Evolutionary conservation across 257 asterid genomes (phyloP), one percentile per base, ranked within the genome.

Genomic region (Haberlea rhodopensis): DNA sequence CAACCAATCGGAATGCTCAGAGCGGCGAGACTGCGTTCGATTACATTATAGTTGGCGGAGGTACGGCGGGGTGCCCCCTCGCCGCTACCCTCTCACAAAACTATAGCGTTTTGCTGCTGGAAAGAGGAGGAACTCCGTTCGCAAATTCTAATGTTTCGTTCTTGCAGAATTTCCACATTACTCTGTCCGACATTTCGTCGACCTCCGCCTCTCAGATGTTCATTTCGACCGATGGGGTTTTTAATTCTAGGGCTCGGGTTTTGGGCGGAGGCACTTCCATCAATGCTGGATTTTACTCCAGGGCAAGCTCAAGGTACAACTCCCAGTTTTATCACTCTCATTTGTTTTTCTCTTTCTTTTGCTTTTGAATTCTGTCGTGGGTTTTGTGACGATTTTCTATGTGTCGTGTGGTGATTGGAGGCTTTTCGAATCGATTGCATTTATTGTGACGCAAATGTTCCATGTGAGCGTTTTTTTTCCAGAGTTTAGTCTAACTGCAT

Each of bases 21-120:
- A 22, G 53, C 55, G 26, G 45, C 10, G 34, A 43, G 68, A 15
- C 65, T 60, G 32, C 71, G 31, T 15, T 75, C 67, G 99, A 92
- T 53, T 89, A 92, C 88, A 92, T 92, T 56, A 72, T 89, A 13
- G 88, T 87, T 13, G 99, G 99, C 13, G 99, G 99, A 3, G 99
- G 97, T 34, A 87, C 99, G 46, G 97, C 96, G 19, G 99, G 99
- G 0, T 92, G 99, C 73, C 97, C 98, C 6, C 77, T 92, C 13
- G 99, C 99, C 2, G 73, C 97, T 8, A 92, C 99, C 0, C 80
- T 92, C 49, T 87, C 99, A 1, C 85, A 66, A 58, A 89, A 85
- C 74, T 90, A 52, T 81, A 79, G 75, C 25, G 99, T 92, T 13
- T 64, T 92, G 75, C 27, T 92, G 54, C 79, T 92, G 62, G 99